A percentile compares a stretch with the other conserved stretches of the same genome.
phyloP scores from a whole-genome alignment of 192 early-diverging fungal genomes.

The Powellomyces hirtus region DNA sequence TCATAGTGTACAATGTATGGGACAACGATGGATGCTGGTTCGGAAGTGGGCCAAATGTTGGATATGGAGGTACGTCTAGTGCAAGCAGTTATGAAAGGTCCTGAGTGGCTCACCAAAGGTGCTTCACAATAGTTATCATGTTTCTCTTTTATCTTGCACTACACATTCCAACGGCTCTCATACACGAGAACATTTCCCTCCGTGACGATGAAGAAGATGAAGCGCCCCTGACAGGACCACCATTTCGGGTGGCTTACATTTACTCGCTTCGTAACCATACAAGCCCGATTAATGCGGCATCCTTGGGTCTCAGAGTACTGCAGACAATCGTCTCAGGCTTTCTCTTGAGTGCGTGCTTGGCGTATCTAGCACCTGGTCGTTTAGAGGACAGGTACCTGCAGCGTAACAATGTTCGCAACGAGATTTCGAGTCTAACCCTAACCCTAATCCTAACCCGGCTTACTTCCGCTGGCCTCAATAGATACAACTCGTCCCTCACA shows the following conservation, averaged over 20 bases:
- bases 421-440: too few species aligned
- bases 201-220: constrained; percentile 14
- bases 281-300: not conserved
- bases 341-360: constrained; percentile 19
- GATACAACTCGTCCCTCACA: too few species aligned
- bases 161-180: not conserved
- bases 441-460: too few species aligned
- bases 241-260: not conserved
- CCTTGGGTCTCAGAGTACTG: not conserved
- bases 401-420: not conserved
- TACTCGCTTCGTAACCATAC: not conserved
- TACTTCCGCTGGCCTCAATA: too few species aligned
- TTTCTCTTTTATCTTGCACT: not conserved
- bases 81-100: not conserved
- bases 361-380: constrained; percentile 11
- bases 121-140: not conserved
- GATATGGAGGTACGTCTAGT: constrained; percentile 17
- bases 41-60: constrained; percentile 15
- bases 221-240: constrained; percentile 4
- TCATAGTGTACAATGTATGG: constrained; percentile 21
- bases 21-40: constrained; percentile 10
- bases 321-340: constrained; percentile 13
- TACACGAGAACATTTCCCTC: not conserved
- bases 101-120: not conserved
- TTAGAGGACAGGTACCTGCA: not conserved